A percentile compares a stretch with the other conserved stretches of the same genome.
phyloP scores from a whole-genome alignment of 2,329 filamentous ascomycete species.

The Ciborinia camelliae region DNA sequence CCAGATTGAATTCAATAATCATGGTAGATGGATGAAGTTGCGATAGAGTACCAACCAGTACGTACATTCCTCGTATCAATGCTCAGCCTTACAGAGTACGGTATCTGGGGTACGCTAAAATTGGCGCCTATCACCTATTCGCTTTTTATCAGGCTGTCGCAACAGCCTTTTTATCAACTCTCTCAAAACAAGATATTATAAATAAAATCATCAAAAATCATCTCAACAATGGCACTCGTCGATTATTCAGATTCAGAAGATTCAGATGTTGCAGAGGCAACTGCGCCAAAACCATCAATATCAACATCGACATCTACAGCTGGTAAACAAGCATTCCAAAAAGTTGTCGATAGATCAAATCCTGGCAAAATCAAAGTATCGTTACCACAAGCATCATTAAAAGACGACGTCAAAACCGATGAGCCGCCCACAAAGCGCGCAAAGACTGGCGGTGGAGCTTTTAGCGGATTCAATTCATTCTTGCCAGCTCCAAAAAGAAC shows the following conservation, averaged over 20 bases:
- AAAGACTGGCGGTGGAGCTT: slow-evolving; percentile 59
- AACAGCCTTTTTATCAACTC: slow-evolving; percentile 3
- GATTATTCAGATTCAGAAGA: slow-evolving; percentile 66
- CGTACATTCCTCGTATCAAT: background rate
- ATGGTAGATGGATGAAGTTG: slow-evolving; percentile 5
- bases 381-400: slow-evolving; percentile 54
- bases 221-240: slow-evolving; percentile 57
- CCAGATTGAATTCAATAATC: background rate
- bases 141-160: slow-evolving; percentile 1
- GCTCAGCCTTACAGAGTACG: slow-evolving; percentile 9
- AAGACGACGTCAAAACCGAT: slow-evolving; percentile 41
- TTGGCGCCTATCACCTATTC: background rate
- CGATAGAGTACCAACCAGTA: background rate
- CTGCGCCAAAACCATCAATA: slow-evolving; percentile 37
- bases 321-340: slow-evolving; percentile 65
- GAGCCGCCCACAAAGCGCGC: slow-evolving; percentile 69
- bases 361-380: slow-evolving; percentile 81
- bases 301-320: slow-evolving; percentile 29
- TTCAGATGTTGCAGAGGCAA: slow-evolving; percentile 51
- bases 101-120: slow-evolving; percentile 7
- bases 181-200: background rate
- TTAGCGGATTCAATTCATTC: slow-evolving; percentile 81
- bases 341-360: slow-evolving; percentile 77
- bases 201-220: slow-evolving; percentile 8
- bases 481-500: slow-evolving; percentile 76